Base-by-base conservation (phyloP, 2,329 filamentous ascomycete species). In the Penicillium fuscoglaucum region DNA sequence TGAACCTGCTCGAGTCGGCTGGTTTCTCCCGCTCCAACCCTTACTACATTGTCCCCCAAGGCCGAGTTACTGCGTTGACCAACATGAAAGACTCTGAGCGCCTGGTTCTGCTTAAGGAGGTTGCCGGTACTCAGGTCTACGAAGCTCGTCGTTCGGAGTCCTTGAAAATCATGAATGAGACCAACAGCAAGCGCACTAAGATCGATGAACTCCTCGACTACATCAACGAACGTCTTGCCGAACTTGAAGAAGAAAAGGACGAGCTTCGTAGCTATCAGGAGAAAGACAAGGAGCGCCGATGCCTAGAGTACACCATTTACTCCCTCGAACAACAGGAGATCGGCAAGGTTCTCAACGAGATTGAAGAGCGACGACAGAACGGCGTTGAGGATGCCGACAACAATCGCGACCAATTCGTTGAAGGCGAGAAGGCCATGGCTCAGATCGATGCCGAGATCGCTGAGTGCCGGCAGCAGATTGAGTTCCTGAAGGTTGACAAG, bases 61-160 rank as follows among this genome's bases (percentile, higher is more conserved):
- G 95, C 54, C 91, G 95, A 71, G 93, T 99, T 60, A 98, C 95
- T 0, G 89, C 91, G 26, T 82, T 99, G 71, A 99, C 95, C 45
- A 99, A 98, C 74, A 99, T 99, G 95, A 97, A 97, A 76, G 95
- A 99, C 74, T 87, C 88, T 1, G 93, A 97, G 74, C 86, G 95
- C 52, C 79, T 99, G 62, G 93, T 90, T 66, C 80, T 99, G 59
- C 79, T 99, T 61, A 99, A 99, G 76, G 95, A 98, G 72, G 95
- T 99, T n/a, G 95, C 95, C 0, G 95, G 95, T 61, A 99, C 95
- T 8, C 92, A 97, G 70, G 92, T 97, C 45, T 99, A 99, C 77
- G 95, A 99, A 77, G 89, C 91, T 53, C 89, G 93, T 57, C 87
- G 96, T 61, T 84, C 91, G 29, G 93, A 99, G 75, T 96, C 91